Evolutionary conservation across 129 eudicot genomes (phyloP), one percentile per base, ranked within the genome.

Genomic region (Apium graveolens): DNA sequence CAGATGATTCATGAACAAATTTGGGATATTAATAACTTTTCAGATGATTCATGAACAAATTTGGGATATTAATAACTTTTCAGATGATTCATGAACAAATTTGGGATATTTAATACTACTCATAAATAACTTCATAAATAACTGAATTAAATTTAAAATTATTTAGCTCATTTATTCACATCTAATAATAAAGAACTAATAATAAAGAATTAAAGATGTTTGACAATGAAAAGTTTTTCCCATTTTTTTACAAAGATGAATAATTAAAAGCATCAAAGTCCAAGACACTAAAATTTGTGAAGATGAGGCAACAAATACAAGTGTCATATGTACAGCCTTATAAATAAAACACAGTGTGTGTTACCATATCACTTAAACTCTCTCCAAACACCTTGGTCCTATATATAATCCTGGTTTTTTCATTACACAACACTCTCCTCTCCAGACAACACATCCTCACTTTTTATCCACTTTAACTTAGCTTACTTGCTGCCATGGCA

Each of bases 401-500:
- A 57, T 31, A 27, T 1, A 66, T 3, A 66, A 66, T 13, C 41
- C 21, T 31, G 3, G 24, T 27, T 17, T 4, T 38, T 24, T 32
- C 42, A 78, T 75, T 18, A 69, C 78, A 34, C 72, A 66, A 66
- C 39, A 27, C 39, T 78, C 85, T 62, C 87, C 78, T 4, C 70
- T 80, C 76, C 87, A 74, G 78, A 78, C 10, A 55, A 3, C 51
- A 26, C 41, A 35, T 45, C 11, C 37, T 1, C 18, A 32, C 20
- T 41, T 41, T 41, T n/a, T n/a, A 24, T 41, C 76, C 44, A 4
- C 70, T 1, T 24, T n/a, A 26, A 44, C 72, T 83, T 71, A 70
- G 78, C 76, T 85, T 70, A 69, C 78, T 85, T 74, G 75, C 78
- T 85, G 48, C 84, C 70, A 91, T 93, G 98, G 91, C 91, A 79